Base-by-base conservation (phyloP, 106 monocot species). In the Allium cepa region DNA sequence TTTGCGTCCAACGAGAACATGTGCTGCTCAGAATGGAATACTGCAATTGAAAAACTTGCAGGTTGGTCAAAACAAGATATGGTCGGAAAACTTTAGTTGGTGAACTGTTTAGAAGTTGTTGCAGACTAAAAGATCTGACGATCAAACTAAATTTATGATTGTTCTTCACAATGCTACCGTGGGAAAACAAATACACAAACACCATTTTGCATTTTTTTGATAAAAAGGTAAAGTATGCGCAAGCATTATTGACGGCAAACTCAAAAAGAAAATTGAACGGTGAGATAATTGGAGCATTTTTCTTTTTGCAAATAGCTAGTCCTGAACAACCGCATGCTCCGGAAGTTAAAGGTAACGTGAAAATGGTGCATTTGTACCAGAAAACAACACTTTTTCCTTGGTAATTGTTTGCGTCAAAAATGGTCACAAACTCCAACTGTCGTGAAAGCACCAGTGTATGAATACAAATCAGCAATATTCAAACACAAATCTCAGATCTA, bases 221-320 rank as follows among this genome's bases (percentile, higher is more conserved):
- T 36, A 86, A 83, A 72, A 79, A 91, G 67, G 90, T 85, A 4
- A 91, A 82, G 70, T 88, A 74, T 70, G 80, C 91, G n/a, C 95
- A 91, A 77, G 91, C 85, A 17, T 78, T 91, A 47, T 72, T 95
- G 69, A 95, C 90, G 15, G 91, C 91, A 75, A 88, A 95, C 72
- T 74, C 83, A 10, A 87, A 82, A 70, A 85, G 67, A 36, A 22
- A 22, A 22, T 22, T 88, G 70, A 85, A 88, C 22, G 95, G 91
- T 12, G 67, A 79, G 59, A 59, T 79, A 66, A 88, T 72, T 64
- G 95, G 95, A 59, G 91, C 88, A 14, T 95, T 91, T 74, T 95
- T 85, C 69, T 91, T 95, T 73, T 73, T 95, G 58, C 95, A 95
- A 70, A 95, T 88, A 66, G 91, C 95, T 56, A 88, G 91, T 67